phyloP scores from a whole-genome alignment of 352 stramenopile genomes.

The Pythium aquatile region DNA sequence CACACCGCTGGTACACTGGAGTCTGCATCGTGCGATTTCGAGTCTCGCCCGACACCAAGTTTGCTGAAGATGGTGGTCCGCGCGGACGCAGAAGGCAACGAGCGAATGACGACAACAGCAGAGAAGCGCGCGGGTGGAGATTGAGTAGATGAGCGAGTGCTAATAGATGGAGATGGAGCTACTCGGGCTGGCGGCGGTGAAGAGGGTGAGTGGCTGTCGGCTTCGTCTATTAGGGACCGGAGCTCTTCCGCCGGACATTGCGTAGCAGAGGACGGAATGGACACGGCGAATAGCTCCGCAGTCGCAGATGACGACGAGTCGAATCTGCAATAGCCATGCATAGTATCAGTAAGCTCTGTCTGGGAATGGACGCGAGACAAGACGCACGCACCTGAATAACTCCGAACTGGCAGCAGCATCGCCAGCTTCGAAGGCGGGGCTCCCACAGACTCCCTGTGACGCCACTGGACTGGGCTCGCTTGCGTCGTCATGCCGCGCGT shows the following conservation, averaged over 20 bases:
- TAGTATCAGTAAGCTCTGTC: background rate
- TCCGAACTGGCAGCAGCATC: background rate
- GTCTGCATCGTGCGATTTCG: background rate
- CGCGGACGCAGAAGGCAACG: background rate
- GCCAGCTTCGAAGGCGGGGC: background rate
- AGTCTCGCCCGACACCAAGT: conserved; percentile 15
- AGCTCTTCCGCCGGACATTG: conserved; percentile 15
- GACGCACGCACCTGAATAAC: background rate
- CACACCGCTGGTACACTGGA: conserved; percentile 24
- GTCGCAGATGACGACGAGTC: background rate
- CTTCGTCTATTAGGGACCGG: conserved; percentile 23
- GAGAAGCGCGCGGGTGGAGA: conserved; percentile 9
- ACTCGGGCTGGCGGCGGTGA: background rate
- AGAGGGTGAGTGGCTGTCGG: conserved; percentile 10
- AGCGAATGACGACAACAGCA: conserved; percentile 22
- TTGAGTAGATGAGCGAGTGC: background rate
- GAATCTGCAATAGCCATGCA: conserved; percentile 3
- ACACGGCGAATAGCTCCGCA: background rate
- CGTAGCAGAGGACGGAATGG: conserved; percentile 2
- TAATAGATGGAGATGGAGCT: background rate
- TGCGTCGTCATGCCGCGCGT: background rate
- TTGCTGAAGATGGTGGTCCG: conserved; percentile 4
- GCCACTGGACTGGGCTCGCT: background rate
- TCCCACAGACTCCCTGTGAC: background rate
- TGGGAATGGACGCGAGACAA: background rate